phyloP scores from a whole-genome alignment of 2,329 filamentous ascomycete species.

The Aspergillus udagawae region DNA sequence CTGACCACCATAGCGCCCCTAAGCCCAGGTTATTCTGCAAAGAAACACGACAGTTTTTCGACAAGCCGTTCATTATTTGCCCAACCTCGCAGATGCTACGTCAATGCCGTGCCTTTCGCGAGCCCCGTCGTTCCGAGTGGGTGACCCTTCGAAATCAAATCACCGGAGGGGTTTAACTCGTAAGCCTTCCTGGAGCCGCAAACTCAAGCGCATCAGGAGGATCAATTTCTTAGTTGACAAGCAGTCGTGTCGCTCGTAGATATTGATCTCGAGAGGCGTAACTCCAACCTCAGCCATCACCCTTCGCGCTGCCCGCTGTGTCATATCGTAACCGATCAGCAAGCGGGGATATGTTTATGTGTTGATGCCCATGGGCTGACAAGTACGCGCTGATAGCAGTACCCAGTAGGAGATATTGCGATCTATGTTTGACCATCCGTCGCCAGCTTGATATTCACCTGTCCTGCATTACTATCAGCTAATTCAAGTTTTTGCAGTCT shows the following conservation, averaged over 20 bases:
- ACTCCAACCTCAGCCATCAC: too few relatives aligned
- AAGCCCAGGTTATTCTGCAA: conserved; percentile 91
- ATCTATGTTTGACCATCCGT: too few relatives aligned
- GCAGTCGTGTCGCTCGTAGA: conserved; percentile 79
- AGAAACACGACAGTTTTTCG: conserved; percentile 61
- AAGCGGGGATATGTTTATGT: too few relatives aligned
- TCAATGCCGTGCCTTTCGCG: conserved; percentile 87
- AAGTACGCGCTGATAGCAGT: too few relatives aligned
- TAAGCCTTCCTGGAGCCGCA: conserved; percentile 78
- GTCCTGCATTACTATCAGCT: neutral
- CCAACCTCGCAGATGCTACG: conserved; percentile 94
- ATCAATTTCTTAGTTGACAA: conserved; percentile 96
- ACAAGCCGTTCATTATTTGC: conserved; percentile 79
- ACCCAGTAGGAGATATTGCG: too few relatives aligned
- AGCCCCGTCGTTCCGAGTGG: conserved; percentile 88
- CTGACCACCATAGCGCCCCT: conserved; percentile 82
- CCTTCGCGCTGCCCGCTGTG: too few relatives aligned
- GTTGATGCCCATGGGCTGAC: too few relatives aligned
- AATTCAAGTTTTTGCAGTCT: neutral
- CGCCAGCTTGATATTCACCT: too few relatives aligned
- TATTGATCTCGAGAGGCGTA: too few relatives aligned
- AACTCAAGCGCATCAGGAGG: conserved; percentile 77
- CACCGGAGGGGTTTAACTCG: conserved; percentile 89
- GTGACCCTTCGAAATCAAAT: conserved; percentile 94
- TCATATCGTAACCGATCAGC: too few relatives aligned